Evolutionary conservation across 345 rosid genomes (phyloP).

Genomic region (Populus tremula): DNA sequence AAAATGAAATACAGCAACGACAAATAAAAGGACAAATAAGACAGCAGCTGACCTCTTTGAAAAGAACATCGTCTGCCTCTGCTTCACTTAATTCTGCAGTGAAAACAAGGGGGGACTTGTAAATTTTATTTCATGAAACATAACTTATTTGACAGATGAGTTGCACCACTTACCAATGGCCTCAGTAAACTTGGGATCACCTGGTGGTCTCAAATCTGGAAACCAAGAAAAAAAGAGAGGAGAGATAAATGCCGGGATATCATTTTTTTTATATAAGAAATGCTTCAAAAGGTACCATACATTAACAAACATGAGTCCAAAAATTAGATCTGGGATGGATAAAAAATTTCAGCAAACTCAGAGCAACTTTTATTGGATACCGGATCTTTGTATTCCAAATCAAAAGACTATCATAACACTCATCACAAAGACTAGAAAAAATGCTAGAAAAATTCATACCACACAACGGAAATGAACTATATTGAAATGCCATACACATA

Average conservation of each 20-base stretch:
- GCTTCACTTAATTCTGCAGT: conserved; percentile 65
- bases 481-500: neutral
- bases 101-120: neutral
- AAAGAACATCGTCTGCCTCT: conserved; percentile 86
- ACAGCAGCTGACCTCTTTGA: conserved; percentile 63
- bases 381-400: neutral
- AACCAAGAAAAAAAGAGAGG: conserved; percentile 5
- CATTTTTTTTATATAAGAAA: neutral
- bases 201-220: conserved; percentile 58
- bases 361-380: neutral
- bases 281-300: neutral
- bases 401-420: neutral
- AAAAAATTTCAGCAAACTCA: neutral
- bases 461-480: neutral
- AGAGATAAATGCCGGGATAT: neutral
- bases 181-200: conserved; percentile 69
- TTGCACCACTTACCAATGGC: conserved; percentile 57
- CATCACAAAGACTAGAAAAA: neutral
- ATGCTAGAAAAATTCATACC: neutral
- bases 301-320: neutral
- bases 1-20: neutral
- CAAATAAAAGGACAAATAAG: neutral
- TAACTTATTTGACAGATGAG: conserved; percentile 3
- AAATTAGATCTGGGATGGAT: neutral
- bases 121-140: neutral